Conservation (phyloP, 108 stramenopile species). For the Nitzschia sp. region DNA sequence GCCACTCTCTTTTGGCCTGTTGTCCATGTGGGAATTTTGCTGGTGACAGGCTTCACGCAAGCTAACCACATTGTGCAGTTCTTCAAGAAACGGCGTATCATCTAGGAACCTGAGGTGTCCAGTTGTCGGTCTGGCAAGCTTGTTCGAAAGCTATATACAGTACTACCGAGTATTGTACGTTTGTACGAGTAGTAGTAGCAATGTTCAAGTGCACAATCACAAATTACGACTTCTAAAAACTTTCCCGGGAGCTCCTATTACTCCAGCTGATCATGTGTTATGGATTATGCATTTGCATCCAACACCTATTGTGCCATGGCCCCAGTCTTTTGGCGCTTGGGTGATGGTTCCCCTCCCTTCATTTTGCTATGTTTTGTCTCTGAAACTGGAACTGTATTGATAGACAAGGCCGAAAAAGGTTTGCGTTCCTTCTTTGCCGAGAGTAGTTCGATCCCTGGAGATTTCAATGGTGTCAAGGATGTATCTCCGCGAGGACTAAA, state of each 20-base stretch:
- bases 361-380: conserved; percentile 15
- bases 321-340: conserved; percentile 29
- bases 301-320: neutral
- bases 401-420: conserved; percentile 20
- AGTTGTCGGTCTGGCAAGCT: no score
- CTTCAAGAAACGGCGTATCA: conserved; percentile 74
- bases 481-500: conserved; percentile 28
- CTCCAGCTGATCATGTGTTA: no score
- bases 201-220: no score
- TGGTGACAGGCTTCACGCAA: conserved; percentile 82
- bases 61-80: conserved; percentile 78
- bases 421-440: conserved; percentile 20
- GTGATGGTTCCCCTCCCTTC: conserved; percentile 13
- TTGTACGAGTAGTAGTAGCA: no score
- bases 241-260: no score
- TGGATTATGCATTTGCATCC: no score
- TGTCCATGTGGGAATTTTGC: conserved; percentile 68
- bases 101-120: conserved; percentile 30
- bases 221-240: no score
- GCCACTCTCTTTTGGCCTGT: conserved; percentile 87
- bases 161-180: no score
- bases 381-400: conserved; percentile 24
- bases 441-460: conserved; percentile 9
- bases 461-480: conserved; percentile 32
- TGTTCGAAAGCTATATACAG: no score